phyloP scores from a whole-genome alignment of 1,284 basidiomycete species.

The Trichosporon sp. region DNA sequence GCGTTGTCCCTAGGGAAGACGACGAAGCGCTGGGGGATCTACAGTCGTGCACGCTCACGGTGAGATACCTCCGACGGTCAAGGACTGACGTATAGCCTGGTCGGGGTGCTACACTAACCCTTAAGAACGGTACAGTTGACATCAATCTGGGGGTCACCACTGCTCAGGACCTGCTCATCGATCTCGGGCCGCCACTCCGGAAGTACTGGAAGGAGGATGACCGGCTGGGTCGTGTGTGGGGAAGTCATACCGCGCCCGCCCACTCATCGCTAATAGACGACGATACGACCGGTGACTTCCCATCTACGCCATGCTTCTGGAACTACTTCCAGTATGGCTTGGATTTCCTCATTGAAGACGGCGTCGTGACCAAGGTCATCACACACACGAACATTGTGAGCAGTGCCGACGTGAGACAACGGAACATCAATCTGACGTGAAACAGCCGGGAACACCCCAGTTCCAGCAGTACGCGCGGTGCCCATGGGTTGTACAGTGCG shows the following conservation, averaged over 20 bases:
- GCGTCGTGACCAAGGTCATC: slow-evolving; percentile 71
- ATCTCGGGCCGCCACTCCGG: slow-evolving; percentile 70
- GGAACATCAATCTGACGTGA: background rate
- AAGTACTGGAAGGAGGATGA: slow-evolving; percentile 81
- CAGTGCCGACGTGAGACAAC: background rate
- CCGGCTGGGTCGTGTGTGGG: slow-evolving; percentile 56
- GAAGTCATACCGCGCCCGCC: background rate
- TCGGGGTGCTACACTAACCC: slow-evolving; percentile 61
- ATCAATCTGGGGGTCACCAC: slow-evolving; percentile 72
- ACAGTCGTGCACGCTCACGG: slow-evolving; percentile 19
- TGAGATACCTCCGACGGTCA: slow-evolving; percentile 12
- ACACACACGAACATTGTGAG: slow-evolving; percentile 78
- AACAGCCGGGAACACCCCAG: slow-evolving; percentile 74
- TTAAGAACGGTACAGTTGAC: slow-evolving; percentile 47
- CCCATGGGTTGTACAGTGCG: slow-evolving; percentile 63
- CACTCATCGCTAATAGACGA: background rate
- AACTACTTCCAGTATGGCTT: slow-evolving; percentile 85
- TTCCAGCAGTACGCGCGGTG: slow-evolving; percentile 85
- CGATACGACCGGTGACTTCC: background rate
- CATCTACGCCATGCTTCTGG: slow-evolving; percentile 63
- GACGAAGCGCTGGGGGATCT: slow-evolving; percentile 30
- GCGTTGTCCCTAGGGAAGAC: slow-evolving; percentile 36
- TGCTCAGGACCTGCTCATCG: slow-evolving; percentile 69
- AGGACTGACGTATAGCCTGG: slow-evolving; percentile 55
- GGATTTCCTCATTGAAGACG: slow-evolving; percentile 70